Conservation (phyloP, 176 grass and related monocot species). For the Avena sativa region DNA sequence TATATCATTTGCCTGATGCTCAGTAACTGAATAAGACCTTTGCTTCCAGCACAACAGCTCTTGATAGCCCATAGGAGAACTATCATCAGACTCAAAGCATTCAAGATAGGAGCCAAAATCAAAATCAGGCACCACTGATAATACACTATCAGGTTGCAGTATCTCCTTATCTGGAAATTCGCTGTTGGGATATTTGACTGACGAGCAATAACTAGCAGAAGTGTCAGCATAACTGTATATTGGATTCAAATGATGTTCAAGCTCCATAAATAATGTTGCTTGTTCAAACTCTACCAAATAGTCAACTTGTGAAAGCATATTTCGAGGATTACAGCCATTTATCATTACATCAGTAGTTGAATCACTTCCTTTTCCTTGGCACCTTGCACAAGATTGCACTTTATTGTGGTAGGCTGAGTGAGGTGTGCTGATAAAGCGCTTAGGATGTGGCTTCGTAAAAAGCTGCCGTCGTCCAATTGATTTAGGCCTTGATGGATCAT, state of each 20-base stretch:
- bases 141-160: slow-evolving; percentile 28
- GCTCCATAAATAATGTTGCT: slow-evolving; percentile 73
- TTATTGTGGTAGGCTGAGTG: slow-evolving; percentile 57
- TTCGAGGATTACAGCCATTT: slow-evolving; percentile 18
- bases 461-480: slow-evolving; percentile 79
- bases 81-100: slow-evolving; percentile 77
- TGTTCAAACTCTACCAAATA: slow-evolving; percentile 78
- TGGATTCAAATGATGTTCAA: slow-evolving; percentile 66
- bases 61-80: slow-evolving; percentile 65
- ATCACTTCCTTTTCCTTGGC: slow-evolving; percentile 43
- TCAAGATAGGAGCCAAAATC: slow-evolving; percentile 72
- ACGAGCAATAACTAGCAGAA: slow-evolving; percentile 43
- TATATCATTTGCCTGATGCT: slow-evolving; percentile 68
- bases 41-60: slow-evolving; percentile 80
- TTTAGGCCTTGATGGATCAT: slow-evolving; percentile 79
- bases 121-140: slow-evolving; percentile 58
- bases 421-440: slow-evolving; percentile 53
- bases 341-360: slow-evolving; percentile 24
- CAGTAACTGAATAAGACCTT: slow-evolving; percentile 53
- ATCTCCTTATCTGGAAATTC: slow-evolving; percentile 32
- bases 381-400: slow-evolving; percentile 61
- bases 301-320: slow-evolving; percentile 50
- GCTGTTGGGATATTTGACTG: slow-evolving; percentile 40
- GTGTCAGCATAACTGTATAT: slow-evolving; percentile 61
- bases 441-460: slow-evolving; percentile 87